A percentile compares a stretch with the other conserved stretches of the same genome.
Conservation (phyloP, 768 basidiomycete species). For the Hysterangium stoloniferum region DNA sequence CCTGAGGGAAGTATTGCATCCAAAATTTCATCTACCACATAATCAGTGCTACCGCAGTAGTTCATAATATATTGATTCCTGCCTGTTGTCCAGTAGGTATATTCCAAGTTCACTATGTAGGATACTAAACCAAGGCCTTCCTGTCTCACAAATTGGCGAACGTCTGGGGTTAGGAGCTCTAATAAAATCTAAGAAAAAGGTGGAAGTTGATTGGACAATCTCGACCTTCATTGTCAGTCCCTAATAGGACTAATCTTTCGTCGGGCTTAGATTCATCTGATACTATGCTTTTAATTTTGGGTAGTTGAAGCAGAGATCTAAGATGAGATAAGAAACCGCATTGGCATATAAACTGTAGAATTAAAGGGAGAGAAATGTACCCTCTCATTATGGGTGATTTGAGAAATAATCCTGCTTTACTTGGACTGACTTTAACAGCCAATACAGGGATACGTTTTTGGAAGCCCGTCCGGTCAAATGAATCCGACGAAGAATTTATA, state of each 20-base stretch:
- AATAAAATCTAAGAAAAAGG: conserved; percentile 4
- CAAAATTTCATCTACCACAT: conserved; percentile 67
- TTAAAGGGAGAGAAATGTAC: conserved; percentile 28
- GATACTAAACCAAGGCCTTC: conserved; percentile 48
- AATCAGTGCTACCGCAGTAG: background rate
- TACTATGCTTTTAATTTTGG: conserved; percentile 56
- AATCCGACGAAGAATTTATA: conserved; percentile 31
- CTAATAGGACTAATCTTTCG: conserved; percentile 59
- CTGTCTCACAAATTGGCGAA: conserved; percentile 45
- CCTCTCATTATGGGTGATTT: conserved; percentile 51
- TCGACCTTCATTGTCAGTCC: conserved; percentile 54
- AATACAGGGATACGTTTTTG: conserved; percentile 57
- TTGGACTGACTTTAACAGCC: conserved; percentile 54
- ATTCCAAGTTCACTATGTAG: conserved; percentile 60
- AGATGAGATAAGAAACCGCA: background rate
- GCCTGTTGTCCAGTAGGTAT: conserved; percentile 89
- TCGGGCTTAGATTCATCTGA: conserved; percentile 40
- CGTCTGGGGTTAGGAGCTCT: conserved; percentile 38
- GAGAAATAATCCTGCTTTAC: conserved; percentile 46
- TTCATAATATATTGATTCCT: conserved; percentile 14
- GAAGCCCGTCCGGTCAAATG: conserved; percentile 60
- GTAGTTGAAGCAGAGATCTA: conserved; percentile 50
- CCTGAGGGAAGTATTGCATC: conserved; percentile 74
- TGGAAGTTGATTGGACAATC: background rate
- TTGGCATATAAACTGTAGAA: conserved; percentile 17